These are phyloP conservation scores for Sclerotinia sclerotiorum DNA, from an alignment of 2,329 filamentous ascomycete species.

Conservation along the genomic window DNA sequence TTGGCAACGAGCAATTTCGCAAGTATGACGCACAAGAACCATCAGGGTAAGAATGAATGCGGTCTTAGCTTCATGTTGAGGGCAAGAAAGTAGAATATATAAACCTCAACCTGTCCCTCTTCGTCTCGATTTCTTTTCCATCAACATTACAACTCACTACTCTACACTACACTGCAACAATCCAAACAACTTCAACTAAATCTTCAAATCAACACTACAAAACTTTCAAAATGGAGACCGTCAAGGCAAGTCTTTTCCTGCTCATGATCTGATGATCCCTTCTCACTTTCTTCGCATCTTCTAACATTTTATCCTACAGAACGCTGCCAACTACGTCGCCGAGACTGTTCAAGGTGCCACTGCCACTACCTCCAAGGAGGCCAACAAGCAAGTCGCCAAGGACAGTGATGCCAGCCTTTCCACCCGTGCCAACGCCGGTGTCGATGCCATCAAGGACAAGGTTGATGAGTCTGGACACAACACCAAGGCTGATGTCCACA, in stretches of 20 bases:
- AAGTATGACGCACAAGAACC: slow-evolving; percentile 6
- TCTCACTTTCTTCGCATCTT: not conserved
- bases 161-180: slow-evolving; percentile 27
- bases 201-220: slow-evolving; percentile 27
- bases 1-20: not conserved
- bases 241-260: slow-evolving; percentile 36
- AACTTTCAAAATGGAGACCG: slow-evolving; percentile 41
- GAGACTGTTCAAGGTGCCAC: slow-evolving; percentile 53
- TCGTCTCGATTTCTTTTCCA: slow-evolving; percentile 9
- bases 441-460: slow-evolving; percentile 54
- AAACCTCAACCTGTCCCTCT: slow-evolving; percentile 9
- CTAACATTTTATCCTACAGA: slow-evolving; percentile 35
- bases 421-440: slow-evolving; percentile 52
- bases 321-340: slow-evolving; percentile 57
- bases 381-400: slow-evolving; percentile 59
- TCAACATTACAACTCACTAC: slow-evolving; percentile 26
- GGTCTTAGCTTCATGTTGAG: not conserved
- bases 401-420: slow-evolving; percentile 46
- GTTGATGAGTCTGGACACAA: slow-evolving; percentile 53
- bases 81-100: slow-evolving; percentile 17
- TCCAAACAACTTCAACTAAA: slow-evolving; percentile 24
- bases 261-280: not conserved
- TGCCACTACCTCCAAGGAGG: slow-evolving; percentile 54
- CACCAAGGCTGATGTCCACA: slow-evolving; percentile 49
- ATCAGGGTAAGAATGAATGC: not conserved